phyloP scores from a whole-genome alignment of 2,329 filamentous ascomycete genomes.

The Aquanectria penicillioides region DNA sequence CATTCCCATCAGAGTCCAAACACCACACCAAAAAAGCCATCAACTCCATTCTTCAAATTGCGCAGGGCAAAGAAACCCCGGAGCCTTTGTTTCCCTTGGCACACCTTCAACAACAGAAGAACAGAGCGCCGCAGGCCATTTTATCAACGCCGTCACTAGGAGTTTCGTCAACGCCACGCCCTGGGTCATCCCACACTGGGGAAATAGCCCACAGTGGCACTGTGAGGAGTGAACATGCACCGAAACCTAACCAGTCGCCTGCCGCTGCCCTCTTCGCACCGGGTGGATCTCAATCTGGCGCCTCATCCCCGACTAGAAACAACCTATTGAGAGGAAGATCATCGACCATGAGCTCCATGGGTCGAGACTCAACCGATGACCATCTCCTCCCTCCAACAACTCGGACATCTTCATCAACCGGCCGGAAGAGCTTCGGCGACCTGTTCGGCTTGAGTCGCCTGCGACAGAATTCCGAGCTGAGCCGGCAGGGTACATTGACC shows the following conservation, averaged over 20 bases:
- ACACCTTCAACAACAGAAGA: constrained; percentile 81
- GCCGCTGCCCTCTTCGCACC: constrained; percentile 59
- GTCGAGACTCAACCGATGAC: constrained; percentile 76
- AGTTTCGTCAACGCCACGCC: constrained; percentile 45
- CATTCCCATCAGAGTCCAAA: constrained; percentile 68
- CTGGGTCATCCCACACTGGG: constrained; percentile 48
- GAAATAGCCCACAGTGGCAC: constrained; percentile 34
- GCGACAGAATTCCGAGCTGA: constrained; percentile 82
- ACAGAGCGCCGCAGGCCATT: constrained; percentile 52
- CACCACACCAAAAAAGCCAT: constrained; percentile 69
- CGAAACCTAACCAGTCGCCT: constrained; percentile 49
- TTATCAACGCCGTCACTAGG: constrained; percentile 57
- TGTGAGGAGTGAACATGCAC: constrained; percentile 28
- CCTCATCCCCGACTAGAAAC: constrained; percentile 74
- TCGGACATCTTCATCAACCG: constrained; percentile 89
- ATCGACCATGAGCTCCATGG: constrained; percentile 87
- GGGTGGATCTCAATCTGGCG: constrained; percentile 61
- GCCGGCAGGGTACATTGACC: constrained; percentile 74
- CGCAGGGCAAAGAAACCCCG: constrained; percentile 80
- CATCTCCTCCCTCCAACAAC: constrained; percentile 72
- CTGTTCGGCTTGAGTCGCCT: constrained; percentile 82
- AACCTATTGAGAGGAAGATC: constrained; percentile 78
- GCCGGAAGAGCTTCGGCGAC: constrained; percentile 92
- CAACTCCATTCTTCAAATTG: constrained; percentile 82
- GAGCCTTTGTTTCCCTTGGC: constrained; percentile 85